phyloP scores from a whole-genome alignment of 805 yeast genomes.

The Metschnikowia shivogae region DNA sequence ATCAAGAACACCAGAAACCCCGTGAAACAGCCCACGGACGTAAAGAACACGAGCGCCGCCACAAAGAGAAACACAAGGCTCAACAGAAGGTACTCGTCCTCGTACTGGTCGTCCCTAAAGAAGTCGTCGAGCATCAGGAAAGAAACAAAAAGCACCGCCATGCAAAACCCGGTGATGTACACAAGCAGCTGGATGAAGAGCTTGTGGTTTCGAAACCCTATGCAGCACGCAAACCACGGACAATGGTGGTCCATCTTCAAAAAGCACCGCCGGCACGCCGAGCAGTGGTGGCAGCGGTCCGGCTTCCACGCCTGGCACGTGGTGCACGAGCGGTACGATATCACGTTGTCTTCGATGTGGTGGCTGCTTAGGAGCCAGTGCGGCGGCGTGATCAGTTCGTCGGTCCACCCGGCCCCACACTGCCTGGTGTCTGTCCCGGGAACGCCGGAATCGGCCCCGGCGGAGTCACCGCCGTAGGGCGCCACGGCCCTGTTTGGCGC shows the following conservation, averaged over 20 bases:
- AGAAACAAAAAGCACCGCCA: conserved; percentile 38
- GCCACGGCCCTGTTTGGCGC: conserved; percentile 17
- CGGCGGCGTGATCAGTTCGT: conserved; percentile 25
- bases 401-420: too few species aligned
- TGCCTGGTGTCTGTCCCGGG: background rate
- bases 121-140: conserved; percentile 45
- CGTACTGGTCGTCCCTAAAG: conserved; percentile 39
- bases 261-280: conserved; percentile 44
- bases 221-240: conserved; percentile 91
- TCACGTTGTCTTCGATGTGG: conserved; percentile 47
- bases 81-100: conserved; percentile 45
- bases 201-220: conserved; percentile 80
- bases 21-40: conserved; percentile 45
- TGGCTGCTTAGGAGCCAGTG: conserved; percentile 31
- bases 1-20: conserved; percentile 58
- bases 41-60: conserved; percentile 51
- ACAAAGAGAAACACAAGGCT: conserved; percentile 59
- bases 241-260: conserved; percentile 59
- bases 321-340: conserved; percentile 53
- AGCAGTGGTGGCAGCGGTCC: conserved; percentile 57
- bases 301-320: conserved; percentile 58
- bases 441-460: background rate
- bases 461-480: conserved; percentile 12
- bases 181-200: conserved; percentile 69
- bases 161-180: conserved; percentile 48